These are phyloP conservation scores for Microascus cirrosus DNA, from an alignment of 2,329 filamentous ascomycete genomes.

Conservation along the genomic window DNA sequence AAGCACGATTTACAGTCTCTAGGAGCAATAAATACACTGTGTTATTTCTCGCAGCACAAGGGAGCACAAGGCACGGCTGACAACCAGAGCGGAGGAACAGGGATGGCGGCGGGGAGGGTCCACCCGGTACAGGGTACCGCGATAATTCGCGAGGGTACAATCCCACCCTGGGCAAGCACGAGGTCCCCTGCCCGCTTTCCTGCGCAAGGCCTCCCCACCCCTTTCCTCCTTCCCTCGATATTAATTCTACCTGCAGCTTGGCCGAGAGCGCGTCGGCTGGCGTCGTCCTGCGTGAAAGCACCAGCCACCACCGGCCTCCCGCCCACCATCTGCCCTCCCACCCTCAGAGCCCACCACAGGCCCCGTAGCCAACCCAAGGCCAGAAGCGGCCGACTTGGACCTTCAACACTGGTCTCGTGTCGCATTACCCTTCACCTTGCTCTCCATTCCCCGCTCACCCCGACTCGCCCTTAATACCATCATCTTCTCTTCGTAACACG, in stretches of 20 bases:
- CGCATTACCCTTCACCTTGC: constrained; percentile 2
- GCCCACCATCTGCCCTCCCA: background rate
- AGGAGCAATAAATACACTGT: background rate
- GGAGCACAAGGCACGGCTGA: background rate
- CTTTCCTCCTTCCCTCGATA: background rate
- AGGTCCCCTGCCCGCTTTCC: background rate
- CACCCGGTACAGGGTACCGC: background rate
- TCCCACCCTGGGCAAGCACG: background rate
- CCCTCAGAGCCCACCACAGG: background rate
- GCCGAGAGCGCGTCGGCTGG: background rate
- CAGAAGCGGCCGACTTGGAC: constrained; percentile 4
- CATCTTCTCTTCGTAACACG: background rate
- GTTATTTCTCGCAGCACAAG: background rate
- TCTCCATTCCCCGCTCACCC: constrained; percentile 1
- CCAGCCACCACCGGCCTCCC: constrained; percentile 1
- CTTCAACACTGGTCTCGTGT: constrained; percentile 6
- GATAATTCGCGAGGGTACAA: background rate
- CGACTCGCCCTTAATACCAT: background rate
- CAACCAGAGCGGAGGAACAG: background rate
- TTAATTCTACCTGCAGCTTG: background rate
- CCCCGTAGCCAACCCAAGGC: background rate
- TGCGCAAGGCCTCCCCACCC: background rate
- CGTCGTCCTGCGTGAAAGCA: background rate
- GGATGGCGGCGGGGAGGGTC: background rate
- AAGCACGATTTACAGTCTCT: background rate